Base-by-base conservation (phyloP, 345 rosid species). In the Ricinus communis region DNA sequence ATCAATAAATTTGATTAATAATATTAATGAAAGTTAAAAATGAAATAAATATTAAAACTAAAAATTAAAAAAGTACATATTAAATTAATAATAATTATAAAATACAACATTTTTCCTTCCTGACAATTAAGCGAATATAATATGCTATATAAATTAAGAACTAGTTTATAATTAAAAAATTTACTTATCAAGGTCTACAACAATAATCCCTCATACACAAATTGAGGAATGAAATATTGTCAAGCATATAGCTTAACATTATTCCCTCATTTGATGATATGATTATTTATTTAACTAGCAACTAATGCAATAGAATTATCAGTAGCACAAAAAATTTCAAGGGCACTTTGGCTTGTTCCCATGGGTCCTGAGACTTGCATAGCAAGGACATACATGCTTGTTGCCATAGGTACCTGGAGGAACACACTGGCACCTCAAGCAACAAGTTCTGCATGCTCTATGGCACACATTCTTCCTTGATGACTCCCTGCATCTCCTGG, bases 321-420 rank as follows among this genome's bases (percentile, higher is more conserved):
- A 25, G 59, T 22, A 55, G 30, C 13, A 55, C 0, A 15, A 38
- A 38, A 28, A 33, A n/a, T n/a, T 33, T 27, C 25, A 74, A 45
- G 78, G 78, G 78, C 78, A 74, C 56, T 62, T 74, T 24, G 38
- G 78, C 73, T 69, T 68, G 28, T 67, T 67, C 13, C 77, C 77
- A 50, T 59, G 77, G 40, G 77, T 73, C 50, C 66, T 65, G 28
- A 73, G 77, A 8, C 21, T 24, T 36, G 77, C 72, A 59, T 74
- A 74, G 43, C 77, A 74, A 3, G 77, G 77, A 38, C 77, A 74
- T 6, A 66, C 58, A 7, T n/a, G 46, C 62, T 67, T 66, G 77
- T 74, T 68, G 38, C 78, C 78, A 51, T 74, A 68, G 61, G 68
- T 60, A 40, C 77, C 77, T 10, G 72, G 72, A 49, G 72, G 77